Base-by-base conservation (phyloP, 805 yeast species). In the Ogataea trehaloabstinens region DNA sequence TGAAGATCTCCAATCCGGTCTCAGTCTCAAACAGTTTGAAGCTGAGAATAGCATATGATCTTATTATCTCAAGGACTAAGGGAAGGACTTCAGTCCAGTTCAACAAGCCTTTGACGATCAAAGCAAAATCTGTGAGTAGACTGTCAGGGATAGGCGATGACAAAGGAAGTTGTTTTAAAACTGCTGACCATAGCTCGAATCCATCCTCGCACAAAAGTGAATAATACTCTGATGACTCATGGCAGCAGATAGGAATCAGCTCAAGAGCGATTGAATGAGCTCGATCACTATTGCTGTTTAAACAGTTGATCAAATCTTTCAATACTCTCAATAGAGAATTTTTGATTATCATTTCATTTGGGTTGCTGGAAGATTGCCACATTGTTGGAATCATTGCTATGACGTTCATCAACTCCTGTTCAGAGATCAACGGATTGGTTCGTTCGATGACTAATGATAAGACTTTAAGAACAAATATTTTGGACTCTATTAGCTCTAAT, bases 171-270 rank as follows among this genome's bases (percentile, higher is more conserved):
- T 80, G 78, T 45, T 78, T 85, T 36, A 88, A 56, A 2, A 85
- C 58, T 1, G 82, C 69, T n/a, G 74, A 67, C 95, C 96, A 88
- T 29, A 90, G 66, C 40, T 87, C 95, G 54, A 76, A 79, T 0
- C 95, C 96, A 63, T 90, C 97, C 55, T 90, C 97, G 15, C 82
- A 72, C 7, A 90, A 59, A 37, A 85, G 66, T 2, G 75, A 64
- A 42, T 76, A 74, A 37, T 65, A 68, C 17, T 72, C 71, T 0
- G 88, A 74, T 16, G 67, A 66, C 1, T 80, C 73, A 47, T 85
- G 79, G 52, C 93, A 82, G 33, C 83, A 74, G 6, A 68, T 61
- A 10, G 66, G 63, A 19, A 89, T 70, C 42, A 87, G 63, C 0
- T 95, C 93, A 10, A 86, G 51, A 1, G 83, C 71, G 21, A 83